phyloP scores from a whole-genome alignment of 768 basidiomycete genomes.

The Hydnum rufescens region DNA sequence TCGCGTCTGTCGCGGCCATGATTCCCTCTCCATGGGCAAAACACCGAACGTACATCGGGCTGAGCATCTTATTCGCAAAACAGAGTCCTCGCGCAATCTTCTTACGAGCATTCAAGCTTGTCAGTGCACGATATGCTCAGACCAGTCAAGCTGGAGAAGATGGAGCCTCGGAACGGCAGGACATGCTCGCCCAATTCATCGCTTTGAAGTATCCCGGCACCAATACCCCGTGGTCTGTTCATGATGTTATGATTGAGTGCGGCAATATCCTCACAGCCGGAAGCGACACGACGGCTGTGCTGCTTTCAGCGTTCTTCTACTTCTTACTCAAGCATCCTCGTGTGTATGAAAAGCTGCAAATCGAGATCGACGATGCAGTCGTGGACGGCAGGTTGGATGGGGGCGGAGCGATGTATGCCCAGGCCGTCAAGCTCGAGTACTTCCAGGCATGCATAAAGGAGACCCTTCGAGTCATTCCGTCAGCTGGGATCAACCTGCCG shows the following conservation, averaged over 20 bases:
- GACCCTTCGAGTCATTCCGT: background rate
- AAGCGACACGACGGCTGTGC: background rate
- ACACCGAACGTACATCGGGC: background rate
- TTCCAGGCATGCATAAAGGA: conserved; percentile 2
- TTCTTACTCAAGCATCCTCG: background rate
- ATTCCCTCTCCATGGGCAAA: background rate
- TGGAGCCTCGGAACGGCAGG: background rate
- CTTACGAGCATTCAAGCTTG: background rate
- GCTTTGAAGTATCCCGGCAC: background rate
- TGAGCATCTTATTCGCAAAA: background rate
- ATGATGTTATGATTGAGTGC: background rate
- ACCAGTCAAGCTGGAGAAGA: background rate
- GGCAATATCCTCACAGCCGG: background rate
- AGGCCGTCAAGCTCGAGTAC: background rate
- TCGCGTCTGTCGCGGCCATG: background rate
- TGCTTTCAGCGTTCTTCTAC: background rate
- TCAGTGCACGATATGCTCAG: background rate
- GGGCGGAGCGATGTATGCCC: background rate
- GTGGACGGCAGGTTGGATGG: background rate
- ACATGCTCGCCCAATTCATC: background rate
- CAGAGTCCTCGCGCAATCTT: background rate
- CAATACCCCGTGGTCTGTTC: background rate
- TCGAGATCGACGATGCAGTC: background rate
- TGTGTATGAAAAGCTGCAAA: background rate
- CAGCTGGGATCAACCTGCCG: background rate